phyloP scores from a whole-genome alignment of 805 yeast species.

The Yamadazyma sp. region DNA sequence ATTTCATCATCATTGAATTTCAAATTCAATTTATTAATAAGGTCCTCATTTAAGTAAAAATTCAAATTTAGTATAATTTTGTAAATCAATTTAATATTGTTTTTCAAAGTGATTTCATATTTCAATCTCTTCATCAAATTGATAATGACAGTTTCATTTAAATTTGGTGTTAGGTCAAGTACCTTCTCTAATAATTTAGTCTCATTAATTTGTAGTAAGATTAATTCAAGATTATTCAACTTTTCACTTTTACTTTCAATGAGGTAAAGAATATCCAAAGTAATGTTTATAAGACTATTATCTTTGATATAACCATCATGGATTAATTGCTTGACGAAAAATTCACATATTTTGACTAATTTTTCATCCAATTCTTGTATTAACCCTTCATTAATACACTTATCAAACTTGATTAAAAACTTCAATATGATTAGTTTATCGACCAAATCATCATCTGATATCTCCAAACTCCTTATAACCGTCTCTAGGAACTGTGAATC shows the following conservation, averaged over 20 bases:
- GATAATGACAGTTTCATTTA: slow-evolving; percentile 1
- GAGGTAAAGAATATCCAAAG: slow-evolving; percentile 5
- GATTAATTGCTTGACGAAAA: slow-evolving; percentile 3
- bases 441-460: background rate
- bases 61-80: slow-evolving; percentile 12
- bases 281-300: background rate
- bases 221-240: slow-evolving; percentile 5
- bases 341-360: slow-evolving; percentile 4
- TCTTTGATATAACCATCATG: background rate
- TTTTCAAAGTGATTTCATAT: slow-evolving; percentile 5
- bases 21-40: slow-evolving; percentile 1
- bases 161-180: slow-evolving; percentile 8
- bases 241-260: background rate
- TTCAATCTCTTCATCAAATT: slow-evolving; percentile 9
- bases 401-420: slow-evolving; percentile 11
- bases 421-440: slow-evolving; percentile 9
- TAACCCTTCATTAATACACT: background rate
- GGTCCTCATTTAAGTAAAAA: slow-evolving; percentile 6
- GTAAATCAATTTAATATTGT: slow-evolving; percentile 8
- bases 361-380: slow-evolving; percentile 1
- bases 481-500: slow-evolving; percentile 4
- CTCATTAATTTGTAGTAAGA: slow-evolving; percentile 9
- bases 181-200: slow-evolving; percentile 2
- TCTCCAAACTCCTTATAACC: background rate
- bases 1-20: slow-evolving; percentile 1